phyloP scores from a whole-genome alignment of 192 early-diverging fungal species.

The Thoreauomyces humboldtii region DNA sequence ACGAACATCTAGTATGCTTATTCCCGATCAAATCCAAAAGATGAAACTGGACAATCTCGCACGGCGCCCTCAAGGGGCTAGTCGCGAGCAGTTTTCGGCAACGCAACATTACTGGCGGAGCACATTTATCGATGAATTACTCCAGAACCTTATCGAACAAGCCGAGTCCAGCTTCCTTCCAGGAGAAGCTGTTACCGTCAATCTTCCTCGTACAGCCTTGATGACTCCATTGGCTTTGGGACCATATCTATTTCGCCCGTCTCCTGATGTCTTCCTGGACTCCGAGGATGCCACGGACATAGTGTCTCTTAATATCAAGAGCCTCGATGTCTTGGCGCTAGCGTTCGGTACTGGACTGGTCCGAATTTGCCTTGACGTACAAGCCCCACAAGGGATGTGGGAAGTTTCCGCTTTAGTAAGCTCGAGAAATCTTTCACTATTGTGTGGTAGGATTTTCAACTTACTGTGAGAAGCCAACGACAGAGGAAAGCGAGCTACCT shows the following conservation, averaged over 20 bases:
- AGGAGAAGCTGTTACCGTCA: conserved; percentile 9
- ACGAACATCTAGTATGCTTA: conserved; percentile 7
- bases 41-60: not conserved
- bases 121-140: conserved; percentile 49
- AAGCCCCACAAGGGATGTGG: conserved; percentile 13
- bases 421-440: too few species aligned
- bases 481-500: conserved; percentile 31
- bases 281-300: conserved; percentile 19
- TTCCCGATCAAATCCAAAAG: not conserved
- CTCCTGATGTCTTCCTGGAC: conserved; percentile 30
- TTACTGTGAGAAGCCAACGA: not conserved
- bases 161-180: conserved; percentile 19
- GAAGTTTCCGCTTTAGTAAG: conserved; percentile 5
- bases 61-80: not conserved
- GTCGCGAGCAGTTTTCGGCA: conserved; percentile 9
- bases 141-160: conserved; percentile 26
- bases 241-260: conserved; percentile 49
- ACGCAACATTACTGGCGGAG: conserved; percentile 27
- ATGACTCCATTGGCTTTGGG: conserved; percentile 38
- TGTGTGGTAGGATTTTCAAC: not conserved
- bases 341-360: conserved; percentile 16
- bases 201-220: conserved; percentile 12
- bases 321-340: conserved; percentile 7
- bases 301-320: not conserved
- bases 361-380: conserved; percentile 18